phyloP scores from a whole-genome alignment of 257 asterid genomes.

The Fraxinus quadrangulata region DNA sequence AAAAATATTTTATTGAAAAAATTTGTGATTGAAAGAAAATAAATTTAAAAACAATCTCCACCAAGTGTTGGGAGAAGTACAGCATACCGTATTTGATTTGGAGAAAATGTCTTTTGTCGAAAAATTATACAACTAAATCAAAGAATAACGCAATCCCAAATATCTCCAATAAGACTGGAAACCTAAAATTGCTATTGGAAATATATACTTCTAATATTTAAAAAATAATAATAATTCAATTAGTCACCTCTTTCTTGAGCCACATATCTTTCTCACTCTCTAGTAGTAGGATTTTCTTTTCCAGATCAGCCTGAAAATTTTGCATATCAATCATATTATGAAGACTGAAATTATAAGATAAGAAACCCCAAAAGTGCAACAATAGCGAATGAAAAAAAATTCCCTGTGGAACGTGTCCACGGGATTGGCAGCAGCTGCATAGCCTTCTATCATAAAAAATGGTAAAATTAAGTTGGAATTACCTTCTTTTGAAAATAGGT shows the following conservation, averaged over 20 bases:
- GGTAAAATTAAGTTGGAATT: slow-evolving; percentile 19
- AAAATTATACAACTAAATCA: no score
- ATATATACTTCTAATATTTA: no score
- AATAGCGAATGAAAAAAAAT: neutral
- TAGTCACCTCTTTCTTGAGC: slow-evolving; percentile 59
- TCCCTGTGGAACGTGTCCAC: neutral
- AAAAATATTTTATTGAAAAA: no score
- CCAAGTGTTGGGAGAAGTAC: no score
- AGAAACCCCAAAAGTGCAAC: neutral
- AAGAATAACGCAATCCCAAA: no score
- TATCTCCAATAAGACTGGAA: no score
- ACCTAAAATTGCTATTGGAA: no score
- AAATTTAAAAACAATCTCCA: no score
- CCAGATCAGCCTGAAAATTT: slow-evolving; percentile 41
- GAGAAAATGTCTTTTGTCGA: no score
- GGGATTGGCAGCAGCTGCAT: slow-evolving; percentile 21
- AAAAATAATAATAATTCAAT: no score
- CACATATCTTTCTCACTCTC: slow-evolving; percentile 56
- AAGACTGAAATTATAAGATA: slow-evolving; percentile 18
- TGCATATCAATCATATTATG: slow-evolving; percentile 20
- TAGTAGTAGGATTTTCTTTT: slow-evolving; percentile 41
- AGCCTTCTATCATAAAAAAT: slow-evolving; percentile 19
- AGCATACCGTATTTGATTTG: no score
- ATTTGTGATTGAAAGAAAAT: no score
- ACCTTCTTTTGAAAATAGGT: slow-evolving; percentile 44